These are phyloP conservation scores for Ascochyta pisi DNA, from an alignment of 2,329 filamentous ascomycete genomes.

Conservation along the genomic window DNA sequence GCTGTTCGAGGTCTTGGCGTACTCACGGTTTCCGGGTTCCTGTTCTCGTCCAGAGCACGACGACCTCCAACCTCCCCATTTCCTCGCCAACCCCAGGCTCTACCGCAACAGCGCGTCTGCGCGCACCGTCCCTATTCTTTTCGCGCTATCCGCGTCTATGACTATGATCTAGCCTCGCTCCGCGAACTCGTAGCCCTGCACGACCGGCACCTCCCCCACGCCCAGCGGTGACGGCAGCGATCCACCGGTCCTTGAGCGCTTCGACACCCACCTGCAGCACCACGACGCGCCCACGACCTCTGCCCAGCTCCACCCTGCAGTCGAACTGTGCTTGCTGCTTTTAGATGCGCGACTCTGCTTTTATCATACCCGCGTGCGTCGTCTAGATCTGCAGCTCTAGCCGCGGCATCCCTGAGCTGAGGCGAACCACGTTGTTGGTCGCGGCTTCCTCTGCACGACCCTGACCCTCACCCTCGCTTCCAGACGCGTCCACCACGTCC, in stretches of 20 bases:
- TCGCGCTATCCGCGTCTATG: slow-evolving; percentile 22
- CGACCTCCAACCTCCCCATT: slow-evolving; percentile 45
- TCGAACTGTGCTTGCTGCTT: neutral
- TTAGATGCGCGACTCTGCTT: slow-evolving; percentile 7
- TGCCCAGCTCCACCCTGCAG: neutral
- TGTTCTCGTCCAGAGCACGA: slow-evolving; percentile 19
- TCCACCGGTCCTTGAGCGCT: slow-evolving; percentile 13
- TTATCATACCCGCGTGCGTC: neutral
- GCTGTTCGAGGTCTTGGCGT: slow-evolving; percentile 33
- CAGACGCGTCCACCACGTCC: slow-evolving; percentile 14
- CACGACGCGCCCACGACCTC: slow-evolving; percentile 3
- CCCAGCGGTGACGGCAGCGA: slow-evolving; percentile 28
- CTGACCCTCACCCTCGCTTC: slow-evolving; percentile 21
- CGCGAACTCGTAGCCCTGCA: slow-evolving; percentile 23
- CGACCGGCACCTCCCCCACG: slow-evolving; percentile 22
- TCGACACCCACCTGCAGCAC: neutral
- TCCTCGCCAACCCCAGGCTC: slow-evolving; percentile 18
- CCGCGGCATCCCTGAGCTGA: slow-evolving; percentile 17
- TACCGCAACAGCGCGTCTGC: slow-evolving; percentile 35
- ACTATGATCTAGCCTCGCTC: slow-evolving; percentile 35
- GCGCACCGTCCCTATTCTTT: slow-evolving; percentile 25
- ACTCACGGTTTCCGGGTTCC: slow-evolving; percentile 4
- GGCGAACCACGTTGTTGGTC: slow-evolving; percentile 14
- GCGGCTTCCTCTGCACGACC: slow-evolving; percentile 19
- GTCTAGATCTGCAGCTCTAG: slow-evolving; percentile 9